A percentile compares a stretch with the other conserved stretches of the same genome.
Conservation (phyloP, 2,329 filamentous ascomycete species). For the Berkeleyomyces rouxiae region DNA sequence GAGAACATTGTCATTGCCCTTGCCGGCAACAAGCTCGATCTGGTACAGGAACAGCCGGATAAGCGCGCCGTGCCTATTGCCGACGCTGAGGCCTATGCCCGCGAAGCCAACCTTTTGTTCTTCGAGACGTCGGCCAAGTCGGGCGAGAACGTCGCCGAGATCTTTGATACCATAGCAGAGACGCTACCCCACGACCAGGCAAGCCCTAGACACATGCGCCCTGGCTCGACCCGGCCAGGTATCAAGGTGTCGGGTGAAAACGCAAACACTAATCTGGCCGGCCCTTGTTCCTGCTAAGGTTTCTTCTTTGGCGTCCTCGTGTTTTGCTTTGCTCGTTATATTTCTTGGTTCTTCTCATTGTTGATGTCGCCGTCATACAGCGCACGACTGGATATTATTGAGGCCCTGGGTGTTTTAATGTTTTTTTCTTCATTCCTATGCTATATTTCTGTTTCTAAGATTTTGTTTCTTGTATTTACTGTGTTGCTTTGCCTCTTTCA, state of each 20-base stretch:
- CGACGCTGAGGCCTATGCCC: constrained; percentile 89
- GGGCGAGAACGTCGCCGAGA: constrained; percentile 82
- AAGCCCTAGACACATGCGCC: constrained; percentile 71
- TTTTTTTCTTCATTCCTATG: constrained; percentile 1
- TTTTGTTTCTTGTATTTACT: background rate
- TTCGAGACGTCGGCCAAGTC: constrained; percentile 99
- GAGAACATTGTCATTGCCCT: constrained; percentile 99
- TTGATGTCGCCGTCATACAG: background rate
- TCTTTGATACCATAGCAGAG: constrained; percentile 96
- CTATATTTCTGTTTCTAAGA: background rate
- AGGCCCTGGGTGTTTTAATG: constrained; percentile 8
- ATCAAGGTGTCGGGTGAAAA: constrained; percentile 41
- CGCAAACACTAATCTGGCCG: constrained; percentile 38
- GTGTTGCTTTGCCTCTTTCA: background rate
- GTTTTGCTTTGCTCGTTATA: background rate
- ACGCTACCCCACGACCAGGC: constrained; percentile 93
- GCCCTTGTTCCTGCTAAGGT: constrained; percentile 39
- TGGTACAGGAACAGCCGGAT: constrained; percentile 85
- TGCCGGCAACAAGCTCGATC: constrained; percentile 92
- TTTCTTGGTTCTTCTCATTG: constrained; percentile 7
- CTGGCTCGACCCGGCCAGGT: constrained; percentile 38
- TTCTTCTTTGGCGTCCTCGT: constrained; percentile 2
- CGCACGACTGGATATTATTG: constrained; percentile 7
- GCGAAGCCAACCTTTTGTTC: constrained; percentile 85
- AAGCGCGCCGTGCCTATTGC: constrained; percentile 81